These are phyloP conservation scores for Smallanthus sonchifolius DNA, from an alignment of 129 eudicot species.

Conservation along the genomic window DNA sequence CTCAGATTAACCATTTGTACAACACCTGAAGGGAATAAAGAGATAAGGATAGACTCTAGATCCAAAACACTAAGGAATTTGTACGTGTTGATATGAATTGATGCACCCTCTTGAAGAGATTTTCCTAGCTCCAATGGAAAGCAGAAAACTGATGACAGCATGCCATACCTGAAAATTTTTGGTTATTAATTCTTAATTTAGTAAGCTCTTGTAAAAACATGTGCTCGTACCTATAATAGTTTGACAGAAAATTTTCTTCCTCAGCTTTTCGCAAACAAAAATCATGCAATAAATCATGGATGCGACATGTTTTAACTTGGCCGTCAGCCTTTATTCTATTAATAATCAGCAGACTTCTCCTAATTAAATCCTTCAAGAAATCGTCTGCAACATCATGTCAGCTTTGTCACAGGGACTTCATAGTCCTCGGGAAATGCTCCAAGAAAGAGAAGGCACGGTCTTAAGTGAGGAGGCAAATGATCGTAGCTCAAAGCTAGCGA, in stretches of 20 bases:
- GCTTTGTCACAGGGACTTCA: conserved; percentile 11
- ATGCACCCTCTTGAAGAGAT: neutral
- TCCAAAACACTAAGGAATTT: conserved; percentile 20
- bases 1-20: conserved; percentile 13
- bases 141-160: conserved; percentile 2
- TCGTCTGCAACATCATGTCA: conserved; percentile 26
- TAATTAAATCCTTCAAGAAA: conserved; percentile 19
- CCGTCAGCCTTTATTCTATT: conserved; percentile 7
- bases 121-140: conserved; percentile 1
- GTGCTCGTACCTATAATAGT: neutral
- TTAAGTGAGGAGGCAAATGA: conserved; percentile 19
- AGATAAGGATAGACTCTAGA: neutral
- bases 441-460: conserved; percentile 24
- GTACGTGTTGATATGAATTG: neutral
- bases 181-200: too few relatives aligned
- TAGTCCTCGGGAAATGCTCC: conserved; percentile 23
- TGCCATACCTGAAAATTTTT: neutral
- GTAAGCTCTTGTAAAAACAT: neutral
- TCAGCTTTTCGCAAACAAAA: conserved; percentile 24
- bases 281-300: conserved; percentile 32
- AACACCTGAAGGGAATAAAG: conserved; percentile 4
- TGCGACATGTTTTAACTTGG: conserved; percentile 24
- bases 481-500: conserved; percentile 29
- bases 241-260: conserved; percentile 1
- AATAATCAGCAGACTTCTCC: conserved; percentile 26